Base-by-base conservation (phyloP, 2,329 filamentous ascomycete genomes). In the Colletotrichum sp. region DNA sequence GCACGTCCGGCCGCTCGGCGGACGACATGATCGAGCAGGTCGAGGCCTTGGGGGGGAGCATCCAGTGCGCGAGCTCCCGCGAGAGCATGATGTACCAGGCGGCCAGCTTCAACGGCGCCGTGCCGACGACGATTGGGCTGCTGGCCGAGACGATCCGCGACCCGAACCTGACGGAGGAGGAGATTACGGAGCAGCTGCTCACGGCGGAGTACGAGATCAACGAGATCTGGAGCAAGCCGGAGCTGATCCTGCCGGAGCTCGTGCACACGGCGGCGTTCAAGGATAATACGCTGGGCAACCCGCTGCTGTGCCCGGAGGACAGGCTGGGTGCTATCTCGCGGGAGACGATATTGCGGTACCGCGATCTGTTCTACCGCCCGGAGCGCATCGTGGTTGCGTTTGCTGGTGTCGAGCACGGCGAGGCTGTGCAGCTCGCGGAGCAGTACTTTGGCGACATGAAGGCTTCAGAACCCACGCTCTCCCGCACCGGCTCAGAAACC, bases 81-180 rank as follows among this genome's bases (percentile, higher is more conserved):
- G 97, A 99, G 86, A 95, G 95, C 72, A 92, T 99, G 87, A 99
- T 99, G 97, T 99, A 99, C 88, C 97, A 99, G 85, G 95, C 96
- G 2, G 97, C 97, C 30, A 98, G 96, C 34, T 99, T 99, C 91
- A 99, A 99, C 88, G 94, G 93, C 30, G 94, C 95, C 21, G 96
- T 99, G 10, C 93, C 95, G 8, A 92, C 92, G 10, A 95, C 96
- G 15, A 92, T 98, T 28, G 95, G 90, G 34, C 87, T 99, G 21
- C 91, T 99, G 55, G 96, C 97, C 75, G 97, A 99, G 85, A 99
- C 97, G 36, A 98, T 99, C 77, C 94, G 95, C 75, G 92, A 98
- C 79, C 95, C 97, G 8, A 85, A 90, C 71, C 94, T 99, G 79
- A 98, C 95, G 10, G 94, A 98, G 30, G 92, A 95, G 24, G 97